Base-by-base conservation (phyloP, 2,329 filamentous ascomycete species). In the Rutstroemia sp. region DNA sequence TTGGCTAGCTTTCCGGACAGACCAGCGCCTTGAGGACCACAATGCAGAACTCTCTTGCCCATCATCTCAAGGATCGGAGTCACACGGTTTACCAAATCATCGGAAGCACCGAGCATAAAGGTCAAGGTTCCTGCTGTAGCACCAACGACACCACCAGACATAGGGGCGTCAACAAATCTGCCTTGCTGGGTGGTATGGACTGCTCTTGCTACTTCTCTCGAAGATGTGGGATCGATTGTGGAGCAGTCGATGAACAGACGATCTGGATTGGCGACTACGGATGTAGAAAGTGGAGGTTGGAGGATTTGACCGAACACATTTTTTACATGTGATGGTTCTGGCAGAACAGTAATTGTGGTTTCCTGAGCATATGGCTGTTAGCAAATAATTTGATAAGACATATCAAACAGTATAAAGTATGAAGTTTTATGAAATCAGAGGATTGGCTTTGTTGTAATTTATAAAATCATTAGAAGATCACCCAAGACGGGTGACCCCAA, bases 141-240 rank as follows among this genome's bases (percentile, higher is more conserved):
- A 45, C 92, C 94, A 5, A 97, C 90, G 0, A 96, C 92, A 51
- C 94, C 94, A 48, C 94, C 94, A 0, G 92, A 97, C 87, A 99
- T 96, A 46, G 94, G 94, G 3, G 94, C 92, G 69, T 99, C 94
- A 57, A 96, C 85, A 68, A 97, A 96, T 52, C 78, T 79, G 53
- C 89, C 89, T 68, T 87, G 81, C 1, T 81, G 77, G 1, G 83
- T 82, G 5, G 80, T 80, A 57, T 77, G 80, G 1, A 95, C 85
- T 23, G 80, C 78, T 59, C 83, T 77, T 21, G 91, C 90, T 5
- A 97, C 86, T 62, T 84, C 80, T 41, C 83, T 83, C 1, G 92
- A 96, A 2, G 91, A 89, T 34, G 84, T 83, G 0, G 92, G 91
- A 72, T 97, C 94, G 68, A 99, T 97, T 16, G 94, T 99, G 3